Evolutionary conservation across 495 filamentous ascomycete genomes (phyloP).

Genomic region (Aspergillus hancockii): DNA sequence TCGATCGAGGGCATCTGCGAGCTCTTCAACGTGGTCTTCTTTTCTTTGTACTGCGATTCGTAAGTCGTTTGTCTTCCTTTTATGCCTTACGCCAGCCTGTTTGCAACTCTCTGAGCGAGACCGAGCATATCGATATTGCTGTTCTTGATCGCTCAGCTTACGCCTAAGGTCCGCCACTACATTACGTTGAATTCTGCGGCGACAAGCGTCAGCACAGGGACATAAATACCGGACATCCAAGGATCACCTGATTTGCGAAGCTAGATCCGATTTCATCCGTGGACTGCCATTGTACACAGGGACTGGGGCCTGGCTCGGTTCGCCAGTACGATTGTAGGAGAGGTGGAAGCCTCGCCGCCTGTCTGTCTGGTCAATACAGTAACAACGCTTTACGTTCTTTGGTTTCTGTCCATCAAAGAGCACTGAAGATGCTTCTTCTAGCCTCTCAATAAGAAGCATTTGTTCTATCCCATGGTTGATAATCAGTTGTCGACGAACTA

Average conservation of each 20-base stretch:
- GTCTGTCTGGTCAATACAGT: slow-evolving; percentile 57
- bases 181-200: slow-evolving; percentile 44
- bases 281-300: slow-evolving; percentile 47
- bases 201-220: slow-evolving; percentile 9
- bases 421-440: slow-evolving; percentile 63
- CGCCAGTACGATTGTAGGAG: slow-evolving; percentile 53
- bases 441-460: slow-evolving; percentile 69
- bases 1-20: slow-evolving; percentile 60
- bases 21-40: slow-evolving; percentile 56
- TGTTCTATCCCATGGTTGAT: slow-evolving; percentile 85
- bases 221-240: neutral
- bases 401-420: slow-evolving; percentile 66
- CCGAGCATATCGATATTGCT: slow-evolving; percentile 32
- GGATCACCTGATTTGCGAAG: slow-evolving; percentile 58
- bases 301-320: slow-evolving; percentile 57
- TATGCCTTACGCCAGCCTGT: slow-evolving; percentile 43
- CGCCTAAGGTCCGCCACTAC: slow-evolving; percentile 42
- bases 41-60: slow-evolving; percentile 58
- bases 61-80: slow-evolving; percentile 47
- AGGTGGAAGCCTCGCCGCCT: slow-evolving; percentile 66
- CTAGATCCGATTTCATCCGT: slow-evolving; percentile 80
- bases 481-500: slow-evolving; percentile 78
- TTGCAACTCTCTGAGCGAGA: slow-evolving; percentile 36
- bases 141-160: slow-evolving; percentile 39
- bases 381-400: slow-evolving; percentile 71